Percentiles rank a stretch among this genome's conserved stretches.
These are phyloP conservation scores for Cyberlindnera mycetangii DNA, from an alignment of 805 yeast species.

Conservation along the genomic window DNA sequence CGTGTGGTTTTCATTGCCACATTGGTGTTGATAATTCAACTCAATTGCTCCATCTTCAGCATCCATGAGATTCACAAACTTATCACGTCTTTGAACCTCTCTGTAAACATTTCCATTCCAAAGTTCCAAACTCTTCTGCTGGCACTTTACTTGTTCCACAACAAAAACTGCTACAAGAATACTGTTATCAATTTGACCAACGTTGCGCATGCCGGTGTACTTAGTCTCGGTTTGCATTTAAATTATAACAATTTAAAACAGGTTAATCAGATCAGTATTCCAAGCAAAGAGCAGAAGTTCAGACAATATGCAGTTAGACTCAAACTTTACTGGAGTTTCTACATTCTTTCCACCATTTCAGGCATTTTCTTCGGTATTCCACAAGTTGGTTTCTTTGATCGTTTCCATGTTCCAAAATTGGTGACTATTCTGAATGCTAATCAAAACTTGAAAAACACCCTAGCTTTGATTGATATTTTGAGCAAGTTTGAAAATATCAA, in stretches of 20 bases:
- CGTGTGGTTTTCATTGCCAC: constrained; percentile 14
- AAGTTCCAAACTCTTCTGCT: constrained; percentile 26
- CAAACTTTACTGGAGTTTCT: constrained; percentile 43
- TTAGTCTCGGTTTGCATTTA: constrained; percentile 28
- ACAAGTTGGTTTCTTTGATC: constrained; percentile 22
- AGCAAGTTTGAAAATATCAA: constrained; percentile 18
- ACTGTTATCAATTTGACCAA: constrained; percentile 24
- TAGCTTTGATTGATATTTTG: constrained; percentile 32
- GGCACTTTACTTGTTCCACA: constrained; percentile 26
- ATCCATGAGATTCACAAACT: constrained; percentile 29
- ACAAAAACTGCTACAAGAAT: constrained; percentile 27
- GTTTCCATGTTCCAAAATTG: constrained; percentile 32
- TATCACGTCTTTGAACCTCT: constrained; percentile 18
- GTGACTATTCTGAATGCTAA: constrained; percentile 34
- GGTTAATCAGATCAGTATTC: constrained; percentile 5
- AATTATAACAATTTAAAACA: constrained; percentile 25
- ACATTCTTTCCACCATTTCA: constrained; percentile 30
- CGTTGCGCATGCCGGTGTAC: constrained; percentile 21
- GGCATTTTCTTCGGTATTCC: constrained; percentile 25
- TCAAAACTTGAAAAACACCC: constrained; percentile 33
- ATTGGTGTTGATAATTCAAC: constrained; percentile 40
- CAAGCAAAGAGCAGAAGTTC: constrained; percentile 16
- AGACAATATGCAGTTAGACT: constrained; percentile 29
- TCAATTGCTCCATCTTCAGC: constrained; percentile 29
- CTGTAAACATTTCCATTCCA: constrained; percentile 17